Evolutionary conservation across 768 basidiomycete species (phyloP).

Genomic region (Nidularia sp.): DNA sequence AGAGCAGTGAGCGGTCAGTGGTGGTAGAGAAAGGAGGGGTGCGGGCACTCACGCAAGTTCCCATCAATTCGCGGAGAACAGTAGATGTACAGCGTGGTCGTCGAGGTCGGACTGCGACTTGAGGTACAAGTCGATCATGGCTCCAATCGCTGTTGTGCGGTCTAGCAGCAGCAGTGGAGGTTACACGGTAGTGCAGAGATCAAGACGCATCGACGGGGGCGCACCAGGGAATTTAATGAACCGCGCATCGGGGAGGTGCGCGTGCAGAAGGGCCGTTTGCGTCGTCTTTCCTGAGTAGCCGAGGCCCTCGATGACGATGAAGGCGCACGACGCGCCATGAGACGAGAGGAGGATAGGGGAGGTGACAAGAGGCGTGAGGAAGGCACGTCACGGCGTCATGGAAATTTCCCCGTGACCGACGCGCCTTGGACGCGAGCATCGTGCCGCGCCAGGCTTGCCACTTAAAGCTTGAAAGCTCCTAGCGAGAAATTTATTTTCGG

Average conservation of each 20-base stretch:
- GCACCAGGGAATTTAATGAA: constrained; percentile 90
- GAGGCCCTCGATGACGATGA: constrained; percentile 95
- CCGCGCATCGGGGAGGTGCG: constrained; percentile 49
- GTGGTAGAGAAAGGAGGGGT: neutral
- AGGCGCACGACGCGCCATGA: constrained; percentile 47
- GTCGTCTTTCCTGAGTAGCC: constrained; percentile 95
- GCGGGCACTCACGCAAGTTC: constrained; percentile 68
- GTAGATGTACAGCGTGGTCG: constrained; percentile 86
- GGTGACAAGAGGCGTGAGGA: too few species aligned
- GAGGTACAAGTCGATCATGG: constrained; percentile 92
- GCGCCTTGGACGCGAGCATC: too few species aligned
- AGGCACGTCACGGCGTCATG: too few species aligned
- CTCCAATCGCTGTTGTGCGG: constrained; percentile 84
- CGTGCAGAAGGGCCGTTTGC: constrained; percentile 62
- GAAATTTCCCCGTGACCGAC: too few species aligned
- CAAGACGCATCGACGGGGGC: constrained; percentile 5
- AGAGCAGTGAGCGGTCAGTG: neutral
- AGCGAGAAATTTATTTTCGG: too few species aligned
- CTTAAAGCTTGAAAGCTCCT: too few species aligned
- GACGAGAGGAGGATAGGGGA: too few species aligned
- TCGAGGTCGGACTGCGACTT: constrained; percentile 82
- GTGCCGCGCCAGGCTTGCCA: too few species aligned
- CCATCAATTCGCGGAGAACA: constrained; percentile 98
- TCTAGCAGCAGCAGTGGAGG: constrained; percentile 40
- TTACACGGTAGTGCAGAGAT: neutral